Percentiles rank a stretch among this genome's conserved stretches.
phyloP scores from a whole-genome alignment of 2,329 filamentous ascomycete species.

The Phyllosticta citrichinensis region DNA sequence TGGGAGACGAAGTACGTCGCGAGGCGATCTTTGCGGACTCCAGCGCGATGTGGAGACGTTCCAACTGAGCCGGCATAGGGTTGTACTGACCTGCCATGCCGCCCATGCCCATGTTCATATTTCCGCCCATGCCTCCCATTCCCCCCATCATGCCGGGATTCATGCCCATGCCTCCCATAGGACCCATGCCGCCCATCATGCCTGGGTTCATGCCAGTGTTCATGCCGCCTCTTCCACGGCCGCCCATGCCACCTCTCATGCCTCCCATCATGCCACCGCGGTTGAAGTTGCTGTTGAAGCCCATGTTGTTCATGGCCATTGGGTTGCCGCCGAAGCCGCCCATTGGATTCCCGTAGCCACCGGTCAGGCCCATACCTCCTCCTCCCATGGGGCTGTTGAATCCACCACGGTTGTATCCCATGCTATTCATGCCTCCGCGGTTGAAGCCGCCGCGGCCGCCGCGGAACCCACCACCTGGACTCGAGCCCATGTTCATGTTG shows the following conservation, averaged over 20 bases:
- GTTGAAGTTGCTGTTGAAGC: constrained; percentile 26
- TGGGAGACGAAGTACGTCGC: too few species aligned
- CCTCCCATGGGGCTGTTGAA: constrained; percentile 22
- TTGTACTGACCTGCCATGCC: constrained; percentile 24
- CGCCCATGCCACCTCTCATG: constrained; percentile 36
- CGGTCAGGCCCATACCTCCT: constrained; percentile 34
- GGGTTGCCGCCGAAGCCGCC: constrained; percentile 13
- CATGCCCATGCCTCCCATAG: constrained; percentile 36
- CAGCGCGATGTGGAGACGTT: not conserved
- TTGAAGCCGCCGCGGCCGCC: constrained; percentile 22
- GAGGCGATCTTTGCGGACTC: too few species aligned
- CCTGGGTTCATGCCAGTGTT: constrained; percentile 21
- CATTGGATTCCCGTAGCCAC: constrained; percentile 37
- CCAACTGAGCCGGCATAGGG: not conserved
- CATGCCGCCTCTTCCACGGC: constrained; percentile 27
- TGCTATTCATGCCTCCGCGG: constrained; percentile 25
- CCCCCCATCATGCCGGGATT: constrained; percentile 25
- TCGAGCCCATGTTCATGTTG: constrained; percentile 31
- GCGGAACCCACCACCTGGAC: constrained; percentile 38
- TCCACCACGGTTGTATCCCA: constrained; percentile 35
- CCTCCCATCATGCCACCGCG: constrained; percentile 32
- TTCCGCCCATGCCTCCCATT: constrained; percentile 28
- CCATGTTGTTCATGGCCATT: constrained; percentile 22
- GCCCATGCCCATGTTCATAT: constrained; percentile 42
- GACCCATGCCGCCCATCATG: constrained; percentile 27